phyloP scores from a whole-genome alignment of 2,329 filamentous ascomycete genomes.

The Alternaria dauci region DNA sequence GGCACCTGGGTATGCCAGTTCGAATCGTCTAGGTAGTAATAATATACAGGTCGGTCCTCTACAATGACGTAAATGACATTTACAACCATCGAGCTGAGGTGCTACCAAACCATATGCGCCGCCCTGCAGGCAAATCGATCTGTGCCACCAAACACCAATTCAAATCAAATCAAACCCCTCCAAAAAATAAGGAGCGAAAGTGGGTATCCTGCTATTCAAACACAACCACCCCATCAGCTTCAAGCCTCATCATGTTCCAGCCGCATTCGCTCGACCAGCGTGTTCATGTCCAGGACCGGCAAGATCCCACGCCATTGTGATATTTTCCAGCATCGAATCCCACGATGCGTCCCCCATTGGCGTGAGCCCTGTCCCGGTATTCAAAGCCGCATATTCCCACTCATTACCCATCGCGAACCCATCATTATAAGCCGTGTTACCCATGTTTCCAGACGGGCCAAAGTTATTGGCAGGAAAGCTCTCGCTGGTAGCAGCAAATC shows the following conservation, averaged over 20 bases:
- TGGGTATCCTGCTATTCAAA: conserved; percentile 28
- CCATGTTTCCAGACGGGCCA: conserved; percentile 10
- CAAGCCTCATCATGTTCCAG: conserved; percentile 9
- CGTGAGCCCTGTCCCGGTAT: conserved; percentile 39
- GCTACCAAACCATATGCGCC: neutral
- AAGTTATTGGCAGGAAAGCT: conserved; percentile 18
- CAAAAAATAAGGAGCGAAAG: conserved; percentile 18
- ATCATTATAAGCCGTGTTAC: conserved; percentile 26
- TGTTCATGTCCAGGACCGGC: conserved; percentile 23
- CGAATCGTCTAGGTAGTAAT: neutral
- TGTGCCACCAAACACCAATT: neutral
- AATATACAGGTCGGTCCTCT: neutral
- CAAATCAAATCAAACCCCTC: neutral
- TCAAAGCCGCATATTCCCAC: conserved; percentile 44
- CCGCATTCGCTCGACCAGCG: neutral
- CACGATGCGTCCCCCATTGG: conserved; percentile 46
- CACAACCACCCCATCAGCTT: neutral
- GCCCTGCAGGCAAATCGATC: conserved; percentile 3
- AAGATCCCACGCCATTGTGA: conserved; percentile 46
- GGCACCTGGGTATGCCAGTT: conserved; percentile 5
- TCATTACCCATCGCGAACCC: conserved; percentile 39
- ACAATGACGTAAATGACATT: neutral
- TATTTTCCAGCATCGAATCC: conserved; percentile 49
- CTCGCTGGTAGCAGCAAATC: conserved; percentile 11
- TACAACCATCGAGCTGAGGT: neutral